These are phyloP conservation scores for Kingdonia uniflora DNA, from an alignment of 164 flowering plant species.

Conservation along the genomic window DNA sequence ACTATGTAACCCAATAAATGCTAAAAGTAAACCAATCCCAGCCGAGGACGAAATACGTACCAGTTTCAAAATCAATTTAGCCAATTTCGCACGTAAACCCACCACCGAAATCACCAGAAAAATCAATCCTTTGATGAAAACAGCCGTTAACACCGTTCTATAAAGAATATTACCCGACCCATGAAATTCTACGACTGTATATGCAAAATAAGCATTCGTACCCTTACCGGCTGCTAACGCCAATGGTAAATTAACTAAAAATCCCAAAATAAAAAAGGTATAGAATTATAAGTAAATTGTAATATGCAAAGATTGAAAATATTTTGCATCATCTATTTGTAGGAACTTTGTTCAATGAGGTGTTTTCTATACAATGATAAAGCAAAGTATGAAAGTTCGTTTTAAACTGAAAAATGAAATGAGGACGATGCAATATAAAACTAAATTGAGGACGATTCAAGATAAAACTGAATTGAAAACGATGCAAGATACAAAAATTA, in stretches of 20 bases:
- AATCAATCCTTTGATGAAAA: conserved; percentile 69
- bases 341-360: too few relatives aligned
- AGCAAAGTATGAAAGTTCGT: too few relatives aligned
- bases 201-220: conserved; percentile 81
- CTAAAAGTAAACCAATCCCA: conserved; percentile 84
- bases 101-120: conserved; percentile 61
- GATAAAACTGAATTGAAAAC: too few relatives aligned
- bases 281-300: too few relatives aligned
- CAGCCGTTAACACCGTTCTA: conserved; percentile 53
- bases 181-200: conserved; percentile 89
- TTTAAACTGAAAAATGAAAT: too few relatives aligned
- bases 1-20: conserved; percentile 78
- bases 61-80: conserved; percentile 74
- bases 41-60: conserved; percentile 27
- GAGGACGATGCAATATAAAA: too few relatives aligned
- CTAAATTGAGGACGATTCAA: too few relatives aligned
- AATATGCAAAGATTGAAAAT: too few relatives aligned
- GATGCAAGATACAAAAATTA: too few relatives aligned
- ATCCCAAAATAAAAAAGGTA: conserved; percentile 74
- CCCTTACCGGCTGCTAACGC: conserved; percentile 95
- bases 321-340: too few relatives aligned
- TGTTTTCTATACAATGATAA: too few relatives aligned
- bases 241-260: conserved; percentile 69
- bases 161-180: conserved; percentile 69
- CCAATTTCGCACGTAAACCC: conserved; percentile 66